These are phyloP conservation scores for Carex littledalei DNA, from an alignment of 176 grass and related monocot genomes.

Conservation along the genomic window DNA sequence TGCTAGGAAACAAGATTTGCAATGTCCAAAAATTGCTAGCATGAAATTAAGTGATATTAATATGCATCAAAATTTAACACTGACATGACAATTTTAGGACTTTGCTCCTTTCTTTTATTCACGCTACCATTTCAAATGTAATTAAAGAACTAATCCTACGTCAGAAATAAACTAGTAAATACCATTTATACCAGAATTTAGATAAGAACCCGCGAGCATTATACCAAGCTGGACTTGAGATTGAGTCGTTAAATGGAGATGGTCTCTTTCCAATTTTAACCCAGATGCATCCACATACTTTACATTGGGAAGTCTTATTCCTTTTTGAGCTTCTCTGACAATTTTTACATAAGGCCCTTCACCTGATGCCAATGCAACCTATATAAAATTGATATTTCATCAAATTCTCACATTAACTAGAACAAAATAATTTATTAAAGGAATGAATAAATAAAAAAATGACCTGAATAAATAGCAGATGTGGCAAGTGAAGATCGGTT, in stretches of 20 bases:
- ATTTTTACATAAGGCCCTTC: constrained; percentile 61
- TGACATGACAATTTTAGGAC: background rate
- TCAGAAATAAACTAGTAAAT: background rate
- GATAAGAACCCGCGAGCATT: constrained; percentile 71
- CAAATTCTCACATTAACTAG: background rate
- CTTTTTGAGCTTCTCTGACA: constrained; percentile 66
- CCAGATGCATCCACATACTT: constrained; percentile 68
- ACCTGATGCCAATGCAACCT: constrained; percentile 86
- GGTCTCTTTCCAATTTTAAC: constrained; percentile 49
- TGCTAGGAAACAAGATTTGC: background rate
- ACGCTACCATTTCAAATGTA: background rate
- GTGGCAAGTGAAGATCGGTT: constrained; percentile 47
- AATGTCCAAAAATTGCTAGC: background rate
- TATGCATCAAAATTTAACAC: background rate
- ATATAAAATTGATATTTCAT: background rate
- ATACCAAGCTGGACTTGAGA: constrained; percentile 78
- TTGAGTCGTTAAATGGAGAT: constrained; percentile 76
- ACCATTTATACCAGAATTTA: constrained; percentile 54
- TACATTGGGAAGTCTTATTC: constrained; percentile 52
- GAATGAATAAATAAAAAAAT: background rate
- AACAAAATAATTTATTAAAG: background rate
- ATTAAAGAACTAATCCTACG: background rate
- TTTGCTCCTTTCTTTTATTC: background rate
- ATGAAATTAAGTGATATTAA: background rate
- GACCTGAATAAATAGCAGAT: constrained; percentile 73